phyloP scores from a whole-genome alignment of 2,329 filamentous ascomycete genomes.

The Cladosporium velox region DNA sequence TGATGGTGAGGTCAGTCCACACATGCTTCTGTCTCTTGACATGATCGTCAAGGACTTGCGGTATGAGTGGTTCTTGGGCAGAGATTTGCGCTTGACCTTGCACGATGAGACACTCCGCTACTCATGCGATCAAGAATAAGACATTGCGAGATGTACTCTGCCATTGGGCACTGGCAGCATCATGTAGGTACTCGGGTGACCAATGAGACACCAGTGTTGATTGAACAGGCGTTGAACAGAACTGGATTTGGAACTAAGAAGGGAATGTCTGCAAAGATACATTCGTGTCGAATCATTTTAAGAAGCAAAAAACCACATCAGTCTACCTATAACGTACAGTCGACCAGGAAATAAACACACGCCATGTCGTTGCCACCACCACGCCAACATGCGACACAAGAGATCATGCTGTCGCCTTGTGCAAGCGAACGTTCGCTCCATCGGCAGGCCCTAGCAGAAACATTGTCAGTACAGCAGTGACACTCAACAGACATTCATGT shows the following conservation, averaged over 20 bases:
- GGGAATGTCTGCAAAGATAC: neutral
- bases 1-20: neutral
- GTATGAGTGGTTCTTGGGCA: neutral
- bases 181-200: neutral
- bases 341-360: neutral
- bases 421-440: conserved; percentile 15
- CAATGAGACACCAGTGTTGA: neutral
- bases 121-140: neutral
- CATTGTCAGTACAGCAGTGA: neutral
- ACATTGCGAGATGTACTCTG: neutral
- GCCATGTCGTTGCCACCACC: neutral
- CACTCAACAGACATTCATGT: neutral
- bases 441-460: conserved; percentile 11
- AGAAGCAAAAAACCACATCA: neutral
- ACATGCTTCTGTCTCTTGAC: neutral
- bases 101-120: neutral
- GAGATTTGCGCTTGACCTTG: neutral
- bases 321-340: neutral
- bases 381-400: neutral
- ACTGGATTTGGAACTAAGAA: neutral
- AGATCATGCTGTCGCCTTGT: neutral
- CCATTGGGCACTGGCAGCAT: neutral
- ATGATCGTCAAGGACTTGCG: neutral
- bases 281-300: neutral
- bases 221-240: neutral